phyloP scores from a whole-genome alignment of 108 stramenopile genomes.

The Pelagomonas calceolata region DNA sequence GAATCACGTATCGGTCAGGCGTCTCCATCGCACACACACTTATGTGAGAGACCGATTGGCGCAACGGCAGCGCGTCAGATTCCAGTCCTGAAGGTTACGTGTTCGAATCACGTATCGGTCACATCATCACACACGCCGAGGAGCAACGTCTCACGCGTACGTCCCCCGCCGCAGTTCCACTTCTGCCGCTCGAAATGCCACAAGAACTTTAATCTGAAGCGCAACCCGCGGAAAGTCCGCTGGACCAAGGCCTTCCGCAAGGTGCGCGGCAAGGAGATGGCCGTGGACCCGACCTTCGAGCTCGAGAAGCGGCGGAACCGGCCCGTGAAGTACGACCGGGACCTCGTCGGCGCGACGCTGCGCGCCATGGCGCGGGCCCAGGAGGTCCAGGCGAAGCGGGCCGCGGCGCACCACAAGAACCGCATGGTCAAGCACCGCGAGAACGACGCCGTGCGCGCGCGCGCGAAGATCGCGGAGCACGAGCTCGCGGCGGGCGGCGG shows the following conservation, averaged over 20 bases:
- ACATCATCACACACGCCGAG: not conserved
- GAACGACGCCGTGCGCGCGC: not conserved
- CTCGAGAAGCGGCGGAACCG: conserved; percentile 96
- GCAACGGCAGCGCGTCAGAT: no score
- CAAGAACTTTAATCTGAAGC: conserved; percentile 93
- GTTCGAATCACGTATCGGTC: no score
- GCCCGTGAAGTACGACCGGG: conserved; percentile 58
- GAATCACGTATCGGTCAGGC: no score
- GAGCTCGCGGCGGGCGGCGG: not conserved
- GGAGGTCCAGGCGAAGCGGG: conserved; percentile 57
- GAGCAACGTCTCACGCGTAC: conserved; percentile 12
- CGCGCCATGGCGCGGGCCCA: conserved; percentile 89
- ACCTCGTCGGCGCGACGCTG: conserved; percentile 92
- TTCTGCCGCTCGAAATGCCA: conserved; percentile 99
- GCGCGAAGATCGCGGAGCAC: not conserved
- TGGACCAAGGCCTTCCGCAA: conserved; percentile 99
- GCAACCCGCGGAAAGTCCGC: conserved; percentile 95
- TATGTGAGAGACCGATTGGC: no score
- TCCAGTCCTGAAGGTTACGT: no score
- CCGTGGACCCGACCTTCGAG: conserved; percentile 93
- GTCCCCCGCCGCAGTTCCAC: no score
- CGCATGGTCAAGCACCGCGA: conserved; percentile 13
- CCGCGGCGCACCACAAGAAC: conserved; percentile 37
- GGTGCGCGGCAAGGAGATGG: conserved; percentile 87
- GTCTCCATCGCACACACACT: no score